A percentile compares a stretch with the other conserved stretches of the same genome.
Evolutionary conservation across 2,329 filamentous ascomycete species (phyloP).

Genomic region (Aspergillus fischeri): DNA sequence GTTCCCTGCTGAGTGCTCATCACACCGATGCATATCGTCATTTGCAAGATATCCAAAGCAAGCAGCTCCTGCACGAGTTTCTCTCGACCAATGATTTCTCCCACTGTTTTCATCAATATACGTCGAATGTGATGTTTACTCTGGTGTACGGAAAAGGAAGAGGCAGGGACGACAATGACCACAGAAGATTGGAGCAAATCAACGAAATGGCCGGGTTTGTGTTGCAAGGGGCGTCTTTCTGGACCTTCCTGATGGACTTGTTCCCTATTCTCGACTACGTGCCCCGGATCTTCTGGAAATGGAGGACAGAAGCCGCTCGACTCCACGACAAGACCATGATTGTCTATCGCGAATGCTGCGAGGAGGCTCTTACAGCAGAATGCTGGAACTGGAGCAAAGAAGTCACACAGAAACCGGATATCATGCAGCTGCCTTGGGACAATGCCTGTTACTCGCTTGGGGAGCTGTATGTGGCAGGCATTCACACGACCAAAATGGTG

Average conservation of each 20-base stretch:
- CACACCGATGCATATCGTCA: slow-evolving; percentile 45
- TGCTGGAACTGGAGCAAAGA: slow-evolving; percentile 23
- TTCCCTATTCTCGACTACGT: slow-evolving; percentile 10
- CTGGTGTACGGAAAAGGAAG: slow-evolving; percentile 51
- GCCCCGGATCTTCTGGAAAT: slow-evolving; percentile 2
- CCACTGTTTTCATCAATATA: slow-evolving; percentile 46
- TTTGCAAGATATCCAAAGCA: slow-evolving; percentile 48
- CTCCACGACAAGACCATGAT: slow-evolving; percentile 15
- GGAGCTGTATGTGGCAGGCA: slow-evolving; percentile 45
- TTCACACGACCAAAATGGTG: slow-evolving; percentile 47
- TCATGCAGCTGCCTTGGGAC: slow-evolving; percentile 39
- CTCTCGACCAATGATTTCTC: slow-evolving; percentile 42
- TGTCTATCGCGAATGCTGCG: slow-evolving; percentile 5
- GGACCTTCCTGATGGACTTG: slow-evolving; percentile 6
- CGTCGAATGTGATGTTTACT: slow-evolving; percentile 48
- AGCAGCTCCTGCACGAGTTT: slow-evolving; percentile 42
- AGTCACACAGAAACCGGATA: slow-evolving; percentile 26
- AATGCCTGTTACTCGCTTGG: slow-evolving; percentile 45
- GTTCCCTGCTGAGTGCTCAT: slow-evolving; percentile 44
- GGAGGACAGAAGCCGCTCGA: slow-evolving; percentile 8
- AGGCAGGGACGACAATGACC: slow-evolving; percentile 36
- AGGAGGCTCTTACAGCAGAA: slow-evolving; percentile 2
- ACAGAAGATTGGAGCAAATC: slow-evolving; percentile 45
- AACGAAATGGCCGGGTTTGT: slow-evolving; percentile 34
- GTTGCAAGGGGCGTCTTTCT: slow-evolving; percentile 6